Evolutionary conservation across 148 eudicot genomes (phyloP), one percentile per base, ranked within the genome.

Genomic region (Bassia scoparia): DNA sequence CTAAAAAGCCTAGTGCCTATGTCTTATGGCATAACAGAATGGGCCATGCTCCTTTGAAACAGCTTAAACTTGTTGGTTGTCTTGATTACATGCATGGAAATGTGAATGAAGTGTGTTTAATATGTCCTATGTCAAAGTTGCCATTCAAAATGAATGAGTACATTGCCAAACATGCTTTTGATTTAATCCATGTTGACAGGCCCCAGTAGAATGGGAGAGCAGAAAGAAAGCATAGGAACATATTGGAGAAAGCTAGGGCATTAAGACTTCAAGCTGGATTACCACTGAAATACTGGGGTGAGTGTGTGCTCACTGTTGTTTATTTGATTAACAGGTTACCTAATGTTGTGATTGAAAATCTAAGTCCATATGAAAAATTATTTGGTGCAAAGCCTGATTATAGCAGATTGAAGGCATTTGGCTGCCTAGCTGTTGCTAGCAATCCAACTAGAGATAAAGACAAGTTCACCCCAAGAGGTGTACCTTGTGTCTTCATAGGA

Each of bases 201-300:
- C 63, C 62, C 0, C 63, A 55, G 15, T 61, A 70, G 18, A 70
- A 70, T 38, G 52, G 74, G 0, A 17, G 34, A 4, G 29, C 13
- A 2, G 70, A 74, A 14, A 62, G 68, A 8, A 63, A 44, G 23
- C 76, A 74, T n/a, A 4, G 61, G 8, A 68, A 74, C 34, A 1
- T 74, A 5, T 13, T 74, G 0, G 71, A 74, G 10, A 53, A 50
- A 13, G 31, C 52, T 0, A 21, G 77, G 37, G 50, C 52, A 1
- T 2, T 74, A 0, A 31, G 62, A 14, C 15, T 65, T 23, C 77
- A 74, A 1, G 17, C 64, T 4, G 71, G 63, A 0, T 7, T 37
- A 37, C 7, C n/a, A n/a, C n/a, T n/a, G n/a, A n/a, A n/a, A n/a
- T n/a, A n/a, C n/a, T n/a, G n/a, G n/a, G n/a, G n/a, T n/a, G n/a